A percentile compares a stretch with the other conserved stretches of the same genome.
Evolutionary conservation across 2,329 filamentous ascomycete genomes (phyloP).

Genomic region (Alternaria brassicae): DNA sequence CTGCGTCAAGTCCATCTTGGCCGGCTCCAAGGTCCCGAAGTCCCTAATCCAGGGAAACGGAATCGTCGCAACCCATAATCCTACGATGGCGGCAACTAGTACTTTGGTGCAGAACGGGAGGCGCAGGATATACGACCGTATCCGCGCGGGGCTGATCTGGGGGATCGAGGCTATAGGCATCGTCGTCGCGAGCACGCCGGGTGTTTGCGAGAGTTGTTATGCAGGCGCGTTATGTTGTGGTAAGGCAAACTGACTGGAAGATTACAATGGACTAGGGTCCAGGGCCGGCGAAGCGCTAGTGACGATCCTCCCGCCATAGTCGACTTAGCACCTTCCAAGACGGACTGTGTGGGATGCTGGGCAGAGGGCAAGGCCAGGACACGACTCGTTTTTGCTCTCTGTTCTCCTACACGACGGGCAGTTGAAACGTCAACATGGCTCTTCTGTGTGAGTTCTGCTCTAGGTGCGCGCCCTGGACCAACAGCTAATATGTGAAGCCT

Average conservation of each 20-base stretch:
- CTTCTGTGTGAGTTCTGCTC: slow-evolving; percentile 41
- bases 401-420: slow-evolving; percentile 4
- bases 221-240: slow-evolving; percentile 21
- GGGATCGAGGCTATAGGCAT: slow-evolving; percentile 54
- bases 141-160: slow-evolving; percentile 73
- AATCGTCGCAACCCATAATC: slow-evolving; percentile 72
- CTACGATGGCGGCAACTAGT: slow-evolving; percentile 70
- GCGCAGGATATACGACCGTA: slow-evolving; percentile 81
- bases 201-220: slow-evolving; percentile 15
- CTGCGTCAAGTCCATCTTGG: slow-evolving; percentile 72
- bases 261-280: slow-evolving; percentile 22
- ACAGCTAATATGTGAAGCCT: slow-evolving; percentile 48
- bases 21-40: slow-evolving; percentile 82
- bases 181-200: slow-evolving; percentile 20
- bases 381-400: slow-evolving; percentile 14
- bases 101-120: slow-evolving; percentile 87
- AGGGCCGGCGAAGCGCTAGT: slow-evolving; percentile 20
- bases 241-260: slow-evolving; percentile 12
- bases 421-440: slow-evolving; percentile 39
- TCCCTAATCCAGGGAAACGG: slow-evolving; percentile 74
- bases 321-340: slow-evolving; percentile 19
- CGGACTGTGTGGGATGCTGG: slow-evolving; percentile 21
- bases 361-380: slow-evolving; percentile 18
- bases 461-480: not conserved
- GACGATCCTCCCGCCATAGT: slow-evolving; percentile 21